Base-by-base conservation (phyloP, 352 stramenopile species). In the Pythium dissimile region DNA sequence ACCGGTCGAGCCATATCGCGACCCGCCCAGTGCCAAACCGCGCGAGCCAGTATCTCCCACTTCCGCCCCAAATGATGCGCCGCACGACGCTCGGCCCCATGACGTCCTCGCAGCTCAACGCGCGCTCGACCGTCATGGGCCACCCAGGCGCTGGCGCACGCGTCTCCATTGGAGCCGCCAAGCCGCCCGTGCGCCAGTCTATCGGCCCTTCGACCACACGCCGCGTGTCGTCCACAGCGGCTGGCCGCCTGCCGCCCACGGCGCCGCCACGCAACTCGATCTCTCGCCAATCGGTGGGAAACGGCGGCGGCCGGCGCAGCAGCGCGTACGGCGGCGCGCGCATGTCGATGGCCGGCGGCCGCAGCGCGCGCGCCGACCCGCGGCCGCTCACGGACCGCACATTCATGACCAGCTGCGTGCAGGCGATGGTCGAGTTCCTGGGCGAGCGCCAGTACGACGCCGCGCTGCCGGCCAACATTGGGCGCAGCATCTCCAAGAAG, bases 361-460 rank as follows among this genome's bases (percentile, higher is more conserved):
- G 71, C 11, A 66, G 76, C 12, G 67, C 71, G 44, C 76, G 73
- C 20, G 54, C 83, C 5, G 93, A 98, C 59, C 89, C 90, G 24
- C 79, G 93, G 2, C 91, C 89, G 20, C 59, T 97, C 11, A 69
- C 53, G 13, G 96, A 99, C 65, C 97, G 97, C 56, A 76, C 66
- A 23, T 99, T 95, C 75, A 86, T 98, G 46, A 86, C 87, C 55
- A 75, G 73, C 20, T 97, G 80, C 67, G 97, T 99, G 54, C 84
- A 90, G 18, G 83, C 77, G 41, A 86, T 99, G 42, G 82, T 98
- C 30, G 82, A 94, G 54, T 99, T 97, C 64, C 84, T 99, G 24
- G 75, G 71, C 42, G 77, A 93, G 7, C 85, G 84, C 45, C 80
- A 89, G 37, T 99, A 97, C 73, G 87, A 97, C 67, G 77, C 98